Evolutionary conservation across 192 early-diverging fungal species (phyloP), one percentile per base, ranked within the genome.

Genomic region (Coemansia aciculifera): DNA sequence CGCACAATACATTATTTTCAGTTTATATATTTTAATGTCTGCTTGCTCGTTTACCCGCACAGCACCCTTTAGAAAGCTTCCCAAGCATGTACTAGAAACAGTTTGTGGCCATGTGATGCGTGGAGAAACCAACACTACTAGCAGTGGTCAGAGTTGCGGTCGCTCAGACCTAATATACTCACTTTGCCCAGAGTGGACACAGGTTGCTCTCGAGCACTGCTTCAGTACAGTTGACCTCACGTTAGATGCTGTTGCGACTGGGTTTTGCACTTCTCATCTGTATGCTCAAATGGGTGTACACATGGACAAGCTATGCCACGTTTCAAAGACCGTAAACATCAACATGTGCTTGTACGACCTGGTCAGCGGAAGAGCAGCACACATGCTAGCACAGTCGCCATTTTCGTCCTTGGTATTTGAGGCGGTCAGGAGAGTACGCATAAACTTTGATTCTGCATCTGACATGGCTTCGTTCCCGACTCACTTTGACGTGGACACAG

Each of bases 321-420:
- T 57, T 34, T 5, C 15, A 57, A 57, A 57, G 54, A 57, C 54
- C 29, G 54, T 57, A 32, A 57, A n/a, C 29, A 13, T 57, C 2
- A 32, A 15, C 2, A n/a, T 57, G 24, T 17, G 54, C 27, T 57
- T 57, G 13, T 17, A 57, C 54, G 54, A 57, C 54, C 12, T 57
- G 54, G 54, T 32, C 54, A 57, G 54, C 15, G 54, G 54, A 32
- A 31, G 12, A 31, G 54, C 31, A 3, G 54, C 54, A 6, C 54
- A 34, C 3, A 9, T 17, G 17, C 29, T 57, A 17, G 54, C 29
- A 17, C 54, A 57, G 15, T 34, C 54, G 1, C 54, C 54, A 13
- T 31, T 57, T 34, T 29, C 27, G 5, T 57, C 54, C 29, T 57
- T 57, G 54, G 54, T 34, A 10, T 57, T 57, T 57, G 54, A 57